A percentile compares a stretch with the other conserved stretches of the same genome.
phyloP scores from a whole-genome alignment of 2,329 filamentous ascomycete species.

The Akanthomyces lecanii region DNA sequence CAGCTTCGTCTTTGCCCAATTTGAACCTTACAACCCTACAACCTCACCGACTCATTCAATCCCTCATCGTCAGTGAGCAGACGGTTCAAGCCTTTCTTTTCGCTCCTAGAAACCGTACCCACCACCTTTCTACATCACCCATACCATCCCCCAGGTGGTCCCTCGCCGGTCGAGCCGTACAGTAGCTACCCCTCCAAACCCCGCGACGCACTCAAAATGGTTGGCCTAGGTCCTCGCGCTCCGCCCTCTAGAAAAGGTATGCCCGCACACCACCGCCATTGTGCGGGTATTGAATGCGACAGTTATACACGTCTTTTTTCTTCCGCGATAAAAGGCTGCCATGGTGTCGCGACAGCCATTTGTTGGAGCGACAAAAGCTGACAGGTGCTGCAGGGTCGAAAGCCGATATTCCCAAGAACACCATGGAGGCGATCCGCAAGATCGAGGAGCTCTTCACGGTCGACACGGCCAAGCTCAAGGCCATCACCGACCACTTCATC shows the following conservation, averaged over 20 bases:
- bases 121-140: not conserved
- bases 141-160: not conserved
- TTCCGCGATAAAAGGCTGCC: not conserved
- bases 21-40: not conserved
- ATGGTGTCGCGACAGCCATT: not conserved
- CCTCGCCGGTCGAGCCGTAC: constrained; percentile 1
- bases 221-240: constrained; percentile 18
- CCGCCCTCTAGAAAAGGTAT: constrained; percentile 18
- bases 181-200: constrained; percentile 19
- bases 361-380: not conserved
- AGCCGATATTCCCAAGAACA: constrained; percentile 82
- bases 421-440: constrained; percentile 72
- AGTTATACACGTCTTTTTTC: not conserved
- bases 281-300: not conserved
- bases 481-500: constrained; percentile 86
- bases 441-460: constrained; percentile 84
- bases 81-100: not conserved
- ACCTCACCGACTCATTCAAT: not conserved
- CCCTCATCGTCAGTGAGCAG: not conserved
- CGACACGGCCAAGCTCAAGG: constrained; percentile 73
- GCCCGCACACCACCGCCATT: not conserved
- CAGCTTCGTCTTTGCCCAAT: constrained; percentile 10
- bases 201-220: constrained; percentile 18
- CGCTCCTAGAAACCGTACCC: not conserved
- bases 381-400: constrained; percentile 63